Conservation (phyloP, 495 filamentous ascomycete genomes). For the Tuber umbilicatum region DNA sequence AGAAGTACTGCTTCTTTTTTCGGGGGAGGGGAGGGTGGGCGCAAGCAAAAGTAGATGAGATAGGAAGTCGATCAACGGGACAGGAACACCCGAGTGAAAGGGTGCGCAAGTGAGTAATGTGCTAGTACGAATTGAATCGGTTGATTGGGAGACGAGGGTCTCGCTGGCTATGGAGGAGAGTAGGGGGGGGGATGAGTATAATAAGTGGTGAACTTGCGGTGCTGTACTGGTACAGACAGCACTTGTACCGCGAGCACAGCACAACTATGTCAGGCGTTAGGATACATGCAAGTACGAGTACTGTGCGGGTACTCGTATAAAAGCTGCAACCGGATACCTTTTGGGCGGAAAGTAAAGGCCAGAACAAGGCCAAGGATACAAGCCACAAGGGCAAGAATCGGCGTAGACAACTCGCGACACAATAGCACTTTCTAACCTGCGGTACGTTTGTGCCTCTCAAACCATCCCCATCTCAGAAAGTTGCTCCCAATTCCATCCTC, state of each 20-base stretch:
- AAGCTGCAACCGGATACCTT: background rate
- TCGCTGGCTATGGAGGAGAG: background rate
- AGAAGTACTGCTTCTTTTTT: slow-evolving; percentile 4
- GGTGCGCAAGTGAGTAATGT: background rate
- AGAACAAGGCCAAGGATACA: background rate
- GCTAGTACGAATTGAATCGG: background rate
- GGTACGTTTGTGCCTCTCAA: background rate
- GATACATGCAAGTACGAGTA: background rate
- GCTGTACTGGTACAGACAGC: background rate
- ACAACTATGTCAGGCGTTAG: background rate
- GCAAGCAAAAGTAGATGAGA: background rate
- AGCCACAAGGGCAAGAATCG: background rate
- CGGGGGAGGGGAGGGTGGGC: background rate
- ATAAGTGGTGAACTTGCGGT: slow-evolving; percentile 1
- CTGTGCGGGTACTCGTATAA: background rate
- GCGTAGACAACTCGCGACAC: background rate
- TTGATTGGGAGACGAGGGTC: background rate
- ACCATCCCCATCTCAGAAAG: background rate
- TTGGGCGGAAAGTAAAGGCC: background rate
- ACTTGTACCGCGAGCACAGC: background rate
- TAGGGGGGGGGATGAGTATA: background rate
- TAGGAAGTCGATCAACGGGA: background rate
- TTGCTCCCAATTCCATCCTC: background rate
- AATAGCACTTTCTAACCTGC: background rate
- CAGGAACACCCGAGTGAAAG: background rate